Percentiles rank a stretch among this genome's conserved stretches.
Evolutionary conservation across 148 eudicot genomes (phyloP).

Genomic region (Polygonum aviculare): DNA sequence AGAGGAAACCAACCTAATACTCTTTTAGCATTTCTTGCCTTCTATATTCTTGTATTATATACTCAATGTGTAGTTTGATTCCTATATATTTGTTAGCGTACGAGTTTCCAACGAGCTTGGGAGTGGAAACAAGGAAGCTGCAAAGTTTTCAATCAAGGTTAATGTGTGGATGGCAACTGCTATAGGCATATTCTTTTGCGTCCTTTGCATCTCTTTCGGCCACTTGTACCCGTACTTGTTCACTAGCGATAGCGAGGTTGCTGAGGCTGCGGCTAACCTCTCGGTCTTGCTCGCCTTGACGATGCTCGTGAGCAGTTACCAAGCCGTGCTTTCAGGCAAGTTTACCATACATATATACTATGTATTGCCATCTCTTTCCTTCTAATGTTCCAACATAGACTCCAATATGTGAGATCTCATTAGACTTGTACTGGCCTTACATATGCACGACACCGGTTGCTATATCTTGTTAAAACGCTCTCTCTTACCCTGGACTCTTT

Average conservation of each 20-base stretch:
- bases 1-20: background rate
- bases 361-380: background rate
- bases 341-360: background rate
- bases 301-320: slow-evolving; percentile 47
- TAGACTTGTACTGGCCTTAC: too few relatives aligned
- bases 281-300: slow-evolving; percentile 50
- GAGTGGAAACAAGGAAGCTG: slow-evolving; percentile 52
- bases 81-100: slow-evolving; percentile 24
- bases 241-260: slow-evolving; percentile 46
- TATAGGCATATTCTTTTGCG: slow-evolving; percentile 35
- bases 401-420: too few relatives aligned
- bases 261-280: slow-evolving; percentile 45
- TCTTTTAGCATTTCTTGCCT: slow-evolving; percentile 14
- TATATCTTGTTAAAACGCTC: too few relatives aligned
- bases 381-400: too few relatives aligned
- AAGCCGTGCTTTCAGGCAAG: slow-evolving; percentile 67
- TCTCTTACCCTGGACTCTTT: background rate
- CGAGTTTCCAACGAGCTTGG: slow-evolving; percentile 73
- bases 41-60: background rate
- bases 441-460: too few relatives aligned
- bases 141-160: slow-evolving; percentile 58
- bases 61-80: background rate
- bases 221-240: slow-evolving; percentile 46
- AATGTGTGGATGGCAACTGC: slow-evolving; percentile 30
- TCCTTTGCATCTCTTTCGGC: slow-evolving; percentile 25